Evolutionary conservation across 1,284 basidiomycete species (phyloP).

Genomic region (Volvariella volvacea): DNA sequence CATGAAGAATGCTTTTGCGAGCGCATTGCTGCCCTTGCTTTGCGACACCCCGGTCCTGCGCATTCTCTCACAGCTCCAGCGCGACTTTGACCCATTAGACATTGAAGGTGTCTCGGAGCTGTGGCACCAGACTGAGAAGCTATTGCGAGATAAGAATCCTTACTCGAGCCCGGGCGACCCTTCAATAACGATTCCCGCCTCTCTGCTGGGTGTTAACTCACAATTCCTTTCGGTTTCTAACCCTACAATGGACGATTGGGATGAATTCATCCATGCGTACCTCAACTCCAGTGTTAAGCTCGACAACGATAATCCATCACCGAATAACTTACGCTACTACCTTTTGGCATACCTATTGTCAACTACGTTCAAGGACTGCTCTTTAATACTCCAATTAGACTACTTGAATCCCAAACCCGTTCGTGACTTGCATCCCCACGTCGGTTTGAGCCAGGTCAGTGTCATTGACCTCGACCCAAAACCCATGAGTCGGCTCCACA

Average conservation of each 20-base stretch:
- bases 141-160: conserved; percentile 2
- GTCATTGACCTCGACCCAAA: conserved; percentile 89
- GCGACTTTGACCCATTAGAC: conserved; percentile 75
- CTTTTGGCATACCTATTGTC: conserved; percentile 77
- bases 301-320: conserved; percentile 31
- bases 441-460: conserved; percentile 8
- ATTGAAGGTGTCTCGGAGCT: conserved; percentile 69
- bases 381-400: conserved; percentile 64
- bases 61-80: conserved; percentile 60
- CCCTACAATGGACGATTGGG: conserved; percentile 53
- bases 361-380: conserved; percentile 96
- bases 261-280: conserved; percentile 51
- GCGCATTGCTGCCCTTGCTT: conserved; percentile 45
- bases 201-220: conserved; percentile 24
- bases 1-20: conserved; percentile 35
- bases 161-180: conserved; percentile 4
- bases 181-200: too few relatives aligned
- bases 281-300: conserved; percentile 23
- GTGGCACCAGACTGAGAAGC: conserved; percentile 20
- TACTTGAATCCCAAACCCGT: conserved; percentile 14
- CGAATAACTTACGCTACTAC: conserved; percentile 47
- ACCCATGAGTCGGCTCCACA: conserved; percentile 53
- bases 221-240: conserved; percentile 25
- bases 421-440: too few relatives aligned
- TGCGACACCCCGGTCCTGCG: conserved; percentile 48